Conservation (phyloP, 1,284 basidiomycete species). For the Cutaneotrichosporon cutaneum region DNA sequence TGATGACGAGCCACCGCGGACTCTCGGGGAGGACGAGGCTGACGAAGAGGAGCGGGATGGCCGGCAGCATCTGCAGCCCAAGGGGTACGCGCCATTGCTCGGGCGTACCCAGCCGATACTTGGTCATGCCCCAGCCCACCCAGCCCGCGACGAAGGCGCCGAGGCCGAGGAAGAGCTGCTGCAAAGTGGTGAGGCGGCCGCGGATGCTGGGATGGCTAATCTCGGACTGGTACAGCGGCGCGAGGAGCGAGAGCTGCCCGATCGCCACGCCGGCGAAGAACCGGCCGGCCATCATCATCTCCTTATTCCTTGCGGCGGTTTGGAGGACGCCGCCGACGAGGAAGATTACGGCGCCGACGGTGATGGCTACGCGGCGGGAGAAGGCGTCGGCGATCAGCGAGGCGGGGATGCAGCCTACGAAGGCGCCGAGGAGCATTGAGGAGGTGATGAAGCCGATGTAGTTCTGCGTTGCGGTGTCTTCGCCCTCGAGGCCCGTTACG, state of each 20-base stretch:
- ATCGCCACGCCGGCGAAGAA: conserved; percentile 60
- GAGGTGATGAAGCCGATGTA: conserved; percentile 55
- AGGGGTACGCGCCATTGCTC: conserved; percentile 15
- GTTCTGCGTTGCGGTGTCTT: conserved; percentile 43
- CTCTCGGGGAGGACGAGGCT: conserved; percentile 59
- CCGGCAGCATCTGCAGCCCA: conserved; percentile 41
- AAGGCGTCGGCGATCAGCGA: conserved; percentile 43
- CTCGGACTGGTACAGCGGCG: conserved; percentile 59
- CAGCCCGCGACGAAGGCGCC: conserved; percentile 6
- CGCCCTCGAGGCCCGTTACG: conserved; percentile 28
- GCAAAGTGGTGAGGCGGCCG: conserved; percentile 57
- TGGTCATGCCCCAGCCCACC: conserved; percentile 12
- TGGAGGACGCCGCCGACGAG: conserved; percentile 59
- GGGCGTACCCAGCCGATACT: conserved; percentile 1
- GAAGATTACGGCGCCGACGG: conserved; percentile 52
- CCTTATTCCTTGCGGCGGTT: conserved; percentile 56
- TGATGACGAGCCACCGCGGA: conserved; percentile 55
- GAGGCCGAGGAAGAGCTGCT: conserved; percentile 54
- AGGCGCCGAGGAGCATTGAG: conserved; percentile 48
- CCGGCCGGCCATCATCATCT: conserved; percentile 63
- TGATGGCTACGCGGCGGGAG: conserved; percentile 32
- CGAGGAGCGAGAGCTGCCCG: conserved; percentile 60
- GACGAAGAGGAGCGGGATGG: conserved; percentile 59
- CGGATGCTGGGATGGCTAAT: conserved; percentile 64
- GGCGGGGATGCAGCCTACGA: conserved; percentile 49